phyloP scores from a whole-genome alignment of 2,329 filamentous ascomycete species.

The Dryadomyces quercivorus region DNA sequence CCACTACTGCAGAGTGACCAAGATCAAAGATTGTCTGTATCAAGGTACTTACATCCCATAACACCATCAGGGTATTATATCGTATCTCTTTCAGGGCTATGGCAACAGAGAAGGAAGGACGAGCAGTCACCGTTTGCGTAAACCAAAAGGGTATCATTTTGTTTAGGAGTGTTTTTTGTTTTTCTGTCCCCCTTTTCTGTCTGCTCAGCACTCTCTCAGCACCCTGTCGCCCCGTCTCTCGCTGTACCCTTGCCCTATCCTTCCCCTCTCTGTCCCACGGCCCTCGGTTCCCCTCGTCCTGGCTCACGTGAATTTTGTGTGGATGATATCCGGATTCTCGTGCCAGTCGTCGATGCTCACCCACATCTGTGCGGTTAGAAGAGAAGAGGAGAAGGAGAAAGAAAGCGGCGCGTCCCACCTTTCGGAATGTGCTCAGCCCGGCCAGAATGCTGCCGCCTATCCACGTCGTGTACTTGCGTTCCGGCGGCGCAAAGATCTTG shows the following conservation, averaged over 20 bases:
- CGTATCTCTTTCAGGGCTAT: background rate
- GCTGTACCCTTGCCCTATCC: conserved; percentile 1
- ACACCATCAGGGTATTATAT: too few relatives aligned
- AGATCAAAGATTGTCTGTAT: too few relatives aligned
- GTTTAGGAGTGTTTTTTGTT: background rate
- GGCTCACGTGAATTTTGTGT: conserved; percentile 80
- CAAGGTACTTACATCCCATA: too few relatives aligned
- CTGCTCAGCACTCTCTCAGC: background rate
- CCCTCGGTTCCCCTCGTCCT: background rate
- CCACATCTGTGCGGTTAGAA: conserved; percentile 65
- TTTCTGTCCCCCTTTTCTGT: background rate
- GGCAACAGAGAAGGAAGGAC: background rate
- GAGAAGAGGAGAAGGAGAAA: background rate
- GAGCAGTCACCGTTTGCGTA: conserved; percentile 5
- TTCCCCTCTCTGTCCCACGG: background rate
- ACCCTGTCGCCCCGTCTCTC: background rate
- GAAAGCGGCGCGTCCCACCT: conserved; percentile 44
- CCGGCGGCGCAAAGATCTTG: conserved; percentile 96
- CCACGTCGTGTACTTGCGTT: conserved; percentile 98
- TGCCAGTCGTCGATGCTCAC: conserved; percentile 99
- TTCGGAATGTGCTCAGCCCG: conserved; percentile 93
- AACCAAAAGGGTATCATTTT: conserved; percentile 13
- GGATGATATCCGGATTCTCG: conserved; percentile 97
- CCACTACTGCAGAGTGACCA: too few relatives aligned
- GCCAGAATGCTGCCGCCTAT: conserved; percentile 96